phyloP scores from a whole-genome alignment of 2,329 filamentous ascomycete species.

The Coniella vitis region DNA sequence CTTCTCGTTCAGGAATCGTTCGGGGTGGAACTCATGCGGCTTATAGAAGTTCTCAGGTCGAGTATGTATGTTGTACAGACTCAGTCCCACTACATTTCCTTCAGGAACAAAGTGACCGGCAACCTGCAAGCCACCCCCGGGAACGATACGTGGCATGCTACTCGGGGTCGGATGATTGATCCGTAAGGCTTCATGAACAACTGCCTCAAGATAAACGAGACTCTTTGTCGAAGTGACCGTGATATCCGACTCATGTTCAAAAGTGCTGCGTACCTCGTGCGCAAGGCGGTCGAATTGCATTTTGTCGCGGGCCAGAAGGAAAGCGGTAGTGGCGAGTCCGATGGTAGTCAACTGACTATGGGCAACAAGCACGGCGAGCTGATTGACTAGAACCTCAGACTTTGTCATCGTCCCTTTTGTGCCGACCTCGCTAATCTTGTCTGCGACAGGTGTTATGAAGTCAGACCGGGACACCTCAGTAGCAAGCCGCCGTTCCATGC shows the following conservation, averaged over 20 bases:
- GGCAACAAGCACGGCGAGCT: constrained; percentile 16
- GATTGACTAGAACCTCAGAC: constrained; percentile 12
- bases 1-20: neutral
- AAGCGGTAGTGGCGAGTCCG: constrained; percentile 6
- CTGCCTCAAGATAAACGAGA: constrained; percentile 29
- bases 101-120: constrained; percentile 6
- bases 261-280: constrained; percentile 28
- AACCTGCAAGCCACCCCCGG: constrained; percentile 1
- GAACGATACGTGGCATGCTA: constrained; percentile 10
- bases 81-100: neutral
- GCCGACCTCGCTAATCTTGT: constrained; percentile 2
- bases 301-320: constrained; percentile 6
- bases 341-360: constrained; percentile 12
- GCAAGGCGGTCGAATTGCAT: neutral
- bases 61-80: neutral
- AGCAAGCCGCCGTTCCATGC: constrained; percentile 7
- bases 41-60: constrained; percentile 2
- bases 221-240: constrained; percentile 20
- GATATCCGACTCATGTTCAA: constrained; percentile 27
- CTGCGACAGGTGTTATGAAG: constrained; percentile 7
- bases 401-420: constrained; percentile 5
- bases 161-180: constrained; percentile 26
- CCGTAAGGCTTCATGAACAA: constrained; percentile 31
- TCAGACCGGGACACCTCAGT: constrained; percentile 4
- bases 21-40: neutral